phyloP scores from a whole-genome alignment of 208 protist genomes.

The Trypanosoma vivax region DNA sequence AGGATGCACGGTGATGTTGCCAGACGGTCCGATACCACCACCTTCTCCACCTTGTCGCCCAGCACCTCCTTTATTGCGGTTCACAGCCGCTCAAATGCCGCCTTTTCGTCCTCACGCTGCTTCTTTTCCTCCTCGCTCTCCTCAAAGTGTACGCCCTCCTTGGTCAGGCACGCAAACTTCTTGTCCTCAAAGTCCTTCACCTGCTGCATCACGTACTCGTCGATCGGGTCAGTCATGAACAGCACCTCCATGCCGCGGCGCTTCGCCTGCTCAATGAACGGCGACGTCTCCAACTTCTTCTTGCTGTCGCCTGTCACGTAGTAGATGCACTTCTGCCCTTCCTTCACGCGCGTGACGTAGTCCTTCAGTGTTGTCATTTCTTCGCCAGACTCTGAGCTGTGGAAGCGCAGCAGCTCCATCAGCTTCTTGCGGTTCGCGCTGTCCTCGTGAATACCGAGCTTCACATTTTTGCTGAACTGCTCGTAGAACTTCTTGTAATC shows the following conservation, averaged over 20 bases:
- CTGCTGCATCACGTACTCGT: slow-evolving; percentile 98
- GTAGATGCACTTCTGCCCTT: slow-evolving; percentile 97
- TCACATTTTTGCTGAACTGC: slow-evolving; percentile 96
- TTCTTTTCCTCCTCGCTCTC: slow-evolving; percentile 97
- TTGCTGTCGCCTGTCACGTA: slow-evolving; percentile 97
- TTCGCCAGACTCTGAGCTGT: slow-evolving; percentile 90
- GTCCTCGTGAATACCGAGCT: slow-evolving; percentile 98
- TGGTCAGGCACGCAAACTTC: slow-evolving; percentile 98
- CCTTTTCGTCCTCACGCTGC: slow-evolving; percentile 92
- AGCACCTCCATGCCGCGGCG: slow-evolving; percentile 94
- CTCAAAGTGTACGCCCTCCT: slow-evolving; percentile 97
- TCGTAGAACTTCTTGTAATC: slow-evolving; percentile 99
- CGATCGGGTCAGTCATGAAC: slow-evolving; percentile 97
- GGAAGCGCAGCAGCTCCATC: slow-evolving; percentile 92
- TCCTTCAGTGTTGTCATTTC: slow-evolving; percentile 94
- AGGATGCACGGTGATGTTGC: slow-evolving; percentile 96
- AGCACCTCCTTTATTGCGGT: slow-evolving; percentile 98
- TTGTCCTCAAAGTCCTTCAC: slow-evolving; percentile 97
- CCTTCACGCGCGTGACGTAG: slow-evolving; percentile 96
- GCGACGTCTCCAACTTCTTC: slow-evolving; percentile 82
- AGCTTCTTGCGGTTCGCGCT: slow-evolving; percentile 92
- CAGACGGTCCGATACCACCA: slow-evolving; percentile 93
- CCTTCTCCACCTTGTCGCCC: slow-evolving; percentile 99
- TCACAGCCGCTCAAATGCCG: slow-evolving; percentile 90
- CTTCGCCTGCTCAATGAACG: slow-evolving; percentile 95